Evolutionary conservation across 306 rosid genomes (phyloP).

Genomic region (Pterocarpus macrocarpus): DNA sequence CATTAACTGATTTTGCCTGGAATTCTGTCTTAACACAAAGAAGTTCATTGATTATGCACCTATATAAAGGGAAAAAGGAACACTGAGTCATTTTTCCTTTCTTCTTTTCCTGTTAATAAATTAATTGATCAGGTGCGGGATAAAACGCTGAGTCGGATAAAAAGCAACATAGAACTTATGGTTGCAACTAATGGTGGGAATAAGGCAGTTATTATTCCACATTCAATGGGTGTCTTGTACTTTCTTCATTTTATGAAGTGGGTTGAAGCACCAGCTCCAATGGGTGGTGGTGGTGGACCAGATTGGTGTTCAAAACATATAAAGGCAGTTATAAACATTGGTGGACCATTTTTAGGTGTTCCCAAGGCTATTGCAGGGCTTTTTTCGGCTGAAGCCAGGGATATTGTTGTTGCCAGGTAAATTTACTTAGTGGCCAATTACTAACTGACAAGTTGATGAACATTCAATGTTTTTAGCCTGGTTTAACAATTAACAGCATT

Average conservation of each 20-base stretch:
- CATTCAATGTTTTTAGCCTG: constrained; percentile 14
- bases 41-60: constrained; percentile 40
- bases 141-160: constrained; percentile 81
- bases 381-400: constrained; percentile 88
- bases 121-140: constrained; percentile 73
- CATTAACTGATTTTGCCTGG: not conserved
- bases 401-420: constrained; percentile 87
- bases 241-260: constrained; percentile 93
- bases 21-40: not conserved
- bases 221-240: constrained; percentile 89
- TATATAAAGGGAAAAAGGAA: not conserved
- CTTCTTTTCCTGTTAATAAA: not conserved
- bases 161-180: constrained; percentile 87
- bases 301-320: constrained; percentile 89
- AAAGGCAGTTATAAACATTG: constrained; percentile 81
- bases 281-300: constrained; percentile 93
- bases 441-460: constrained; percentile 26
- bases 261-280: constrained; percentile 92
- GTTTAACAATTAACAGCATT: not conserved
- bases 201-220: constrained; percentile 88
- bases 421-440: constrained; percentile 2
- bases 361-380: constrained; percentile 89
- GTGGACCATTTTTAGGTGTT: constrained; percentile 90
- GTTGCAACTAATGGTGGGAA: constrained; percentile 80
- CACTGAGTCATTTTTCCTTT: not conserved